phyloP scores from a whole-genome alignment of 352 stramenopile genomes.

The Phytopythium vexans region DNA sequence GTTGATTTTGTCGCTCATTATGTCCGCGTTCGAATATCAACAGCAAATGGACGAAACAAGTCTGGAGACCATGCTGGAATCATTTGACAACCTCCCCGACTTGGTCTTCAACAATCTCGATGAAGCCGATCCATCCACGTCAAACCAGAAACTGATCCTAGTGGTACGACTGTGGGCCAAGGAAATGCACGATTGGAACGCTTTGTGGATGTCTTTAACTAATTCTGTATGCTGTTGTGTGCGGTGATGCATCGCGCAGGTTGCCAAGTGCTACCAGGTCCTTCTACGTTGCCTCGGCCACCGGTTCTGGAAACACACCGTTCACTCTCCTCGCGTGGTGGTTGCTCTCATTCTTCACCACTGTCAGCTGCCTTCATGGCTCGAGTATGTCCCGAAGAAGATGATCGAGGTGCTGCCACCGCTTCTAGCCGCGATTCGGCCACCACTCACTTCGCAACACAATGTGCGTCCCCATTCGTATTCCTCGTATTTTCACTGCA shows the following conservation, averaged over 20 bases:
- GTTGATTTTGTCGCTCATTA: background rate
- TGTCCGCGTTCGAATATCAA: background rate
- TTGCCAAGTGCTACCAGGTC: constrained; percentile 77
- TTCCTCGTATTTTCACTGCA: background rate
- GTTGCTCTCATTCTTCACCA: constrained; percentile 72
- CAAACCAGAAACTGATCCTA: constrained; percentile 69
- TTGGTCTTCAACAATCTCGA: constrained; percentile 85
- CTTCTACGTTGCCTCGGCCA: constrained; percentile 71
- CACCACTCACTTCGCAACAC: constrained; percentile 43
- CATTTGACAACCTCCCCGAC: constrained; percentile 86
- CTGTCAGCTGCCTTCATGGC: constrained; percentile 56
- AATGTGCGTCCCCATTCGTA: background rate
- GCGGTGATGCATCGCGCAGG: constrained; percentile 23
- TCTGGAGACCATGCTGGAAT: constrained; percentile 72
- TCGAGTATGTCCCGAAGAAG: constrained; percentile 77
- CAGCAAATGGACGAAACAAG: constrained; percentile 82
- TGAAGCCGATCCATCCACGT: constrained; percentile 55
- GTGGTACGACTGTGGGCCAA: constrained; percentile 41
- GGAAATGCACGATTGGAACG: too few species aligned
- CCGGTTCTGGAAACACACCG: constrained; percentile 83
- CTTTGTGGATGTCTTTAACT: background rate
- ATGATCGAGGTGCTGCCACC: constrained; percentile 71
- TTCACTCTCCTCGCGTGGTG: constrained; percentile 62
- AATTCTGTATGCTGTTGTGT: constrained; percentile 3
- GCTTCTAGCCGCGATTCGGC: constrained; percentile 66